Conservation (phyloP, 441 rosid species). For the Populus trichocarpa region DNA sequence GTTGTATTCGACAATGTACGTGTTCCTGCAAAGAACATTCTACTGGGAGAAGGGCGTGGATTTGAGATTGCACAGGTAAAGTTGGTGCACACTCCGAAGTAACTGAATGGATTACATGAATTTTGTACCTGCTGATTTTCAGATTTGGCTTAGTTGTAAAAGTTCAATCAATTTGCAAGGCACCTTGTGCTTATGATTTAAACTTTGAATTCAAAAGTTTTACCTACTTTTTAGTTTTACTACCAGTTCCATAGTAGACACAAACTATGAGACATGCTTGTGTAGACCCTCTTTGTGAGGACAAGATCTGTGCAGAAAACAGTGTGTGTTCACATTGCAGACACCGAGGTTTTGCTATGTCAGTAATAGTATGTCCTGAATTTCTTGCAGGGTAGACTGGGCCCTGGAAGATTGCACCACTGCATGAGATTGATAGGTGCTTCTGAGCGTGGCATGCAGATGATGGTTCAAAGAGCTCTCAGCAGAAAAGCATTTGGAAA, state of each 20-base stretch:
- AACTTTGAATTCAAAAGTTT: neutral
- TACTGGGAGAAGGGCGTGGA: conserved; percentile 97
- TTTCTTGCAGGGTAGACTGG: conserved; percentile 83
- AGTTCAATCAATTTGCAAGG: neutral
- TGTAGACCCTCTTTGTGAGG: neutral
- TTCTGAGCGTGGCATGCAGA: conserved; percentile 96
- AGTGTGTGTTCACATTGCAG: neutral
- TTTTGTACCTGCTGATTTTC: neutral
- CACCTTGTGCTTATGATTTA: neutral
- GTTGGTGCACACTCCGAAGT: neutral
- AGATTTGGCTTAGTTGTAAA: neutral
- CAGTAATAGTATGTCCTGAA: neutral
- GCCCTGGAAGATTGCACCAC: conserved; percentile 99
- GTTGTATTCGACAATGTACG: conserved; percentile 66
- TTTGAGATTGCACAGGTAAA: conserved; percentile 98
- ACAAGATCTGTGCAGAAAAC: neutral
- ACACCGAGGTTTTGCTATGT: neutral
- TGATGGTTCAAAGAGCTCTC: conserved; percentile 89
- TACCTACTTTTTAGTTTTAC: neutral
- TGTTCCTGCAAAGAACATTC: conserved; percentile 83
- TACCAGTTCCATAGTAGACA: neutral
- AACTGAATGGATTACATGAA: neutral
- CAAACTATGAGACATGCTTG: neutral
- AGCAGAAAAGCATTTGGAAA: conserved; percentile 78
- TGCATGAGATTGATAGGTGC: conserved; percentile 96